Conservation (phyloP, 2,329 filamentous ascomycete species). For the Xylariaceae sp. region DNA sequence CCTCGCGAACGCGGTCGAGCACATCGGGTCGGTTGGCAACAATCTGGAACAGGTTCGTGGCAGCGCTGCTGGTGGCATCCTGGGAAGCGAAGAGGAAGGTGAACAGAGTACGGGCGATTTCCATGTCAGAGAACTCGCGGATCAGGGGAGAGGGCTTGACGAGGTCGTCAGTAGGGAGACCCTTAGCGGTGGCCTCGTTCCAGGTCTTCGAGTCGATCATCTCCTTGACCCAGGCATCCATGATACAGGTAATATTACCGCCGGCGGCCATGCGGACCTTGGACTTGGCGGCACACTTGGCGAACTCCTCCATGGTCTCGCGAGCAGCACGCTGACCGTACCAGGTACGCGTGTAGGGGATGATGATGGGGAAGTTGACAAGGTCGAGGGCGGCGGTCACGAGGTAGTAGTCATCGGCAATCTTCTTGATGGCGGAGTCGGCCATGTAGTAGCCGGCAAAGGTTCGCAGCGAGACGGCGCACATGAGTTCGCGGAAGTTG, state of each 20-base stretch:
- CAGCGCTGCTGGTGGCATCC: conserved; percentile 90
- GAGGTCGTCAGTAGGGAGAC: conserved; percentile 59
- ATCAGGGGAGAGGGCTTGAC: conserved; percentile 80
- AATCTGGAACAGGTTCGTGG: conserved; percentile 92
- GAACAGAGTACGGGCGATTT: conserved; percentile 90
- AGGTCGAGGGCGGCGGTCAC: conserved; percentile 94
- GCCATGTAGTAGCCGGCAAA: conserved; percentile 95
- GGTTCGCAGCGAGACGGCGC: conserved; percentile 89
- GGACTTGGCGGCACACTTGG: conserved; percentile 87
- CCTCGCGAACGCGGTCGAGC: conserved; percentile 82
- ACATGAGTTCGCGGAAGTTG: conserved; percentile 90
- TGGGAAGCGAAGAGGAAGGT: conserved; percentile 97
- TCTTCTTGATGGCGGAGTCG: conserved; percentile 84
- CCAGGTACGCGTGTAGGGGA: conserved; percentile 94
- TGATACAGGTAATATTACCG: conserved; percentile 82
- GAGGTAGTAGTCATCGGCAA: conserved; percentile 93
- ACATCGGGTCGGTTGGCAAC: conserved; percentile 91
- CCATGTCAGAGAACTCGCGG: conserved; percentile 81
- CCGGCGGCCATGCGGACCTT: conserved; percentile 88
- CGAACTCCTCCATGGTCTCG: conserved; percentile 84
- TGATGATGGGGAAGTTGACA: conserved; percentile 96
- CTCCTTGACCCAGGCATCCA: conserved; percentile 87
- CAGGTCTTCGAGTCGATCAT: conserved; percentile 84
- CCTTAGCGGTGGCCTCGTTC: conserved; percentile 70
- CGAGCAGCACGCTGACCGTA: conserved; percentile 94